Evolutionary conservation across 2,329 filamentous ascomycete species (phyloP).

Genomic region (Talaromyces sp.): DNA sequence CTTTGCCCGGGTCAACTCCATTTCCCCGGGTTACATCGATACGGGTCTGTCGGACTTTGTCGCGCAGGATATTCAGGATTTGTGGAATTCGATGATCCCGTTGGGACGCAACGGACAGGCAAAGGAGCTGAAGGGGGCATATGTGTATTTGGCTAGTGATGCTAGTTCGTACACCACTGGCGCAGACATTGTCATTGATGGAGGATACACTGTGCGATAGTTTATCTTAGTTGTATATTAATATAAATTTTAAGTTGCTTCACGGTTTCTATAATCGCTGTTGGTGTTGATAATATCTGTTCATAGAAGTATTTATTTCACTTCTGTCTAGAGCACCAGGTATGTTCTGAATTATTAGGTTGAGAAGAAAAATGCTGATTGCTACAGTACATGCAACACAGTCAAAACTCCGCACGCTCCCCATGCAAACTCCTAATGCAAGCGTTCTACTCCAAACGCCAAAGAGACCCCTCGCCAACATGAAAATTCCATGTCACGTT

Average conservation of each 20-base stretch:
- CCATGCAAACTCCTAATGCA: neutral
- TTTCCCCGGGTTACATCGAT: slow-evolving; percentile 65
- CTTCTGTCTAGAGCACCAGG: neutral
- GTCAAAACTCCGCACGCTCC: neutral
- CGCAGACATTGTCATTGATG: slow-evolving; percentile 44
- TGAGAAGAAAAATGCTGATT: neutral
- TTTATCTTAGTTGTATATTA: neutral
- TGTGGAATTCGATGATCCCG: slow-evolving; percentile 58
- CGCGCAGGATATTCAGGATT: slow-evolving; percentile 50
- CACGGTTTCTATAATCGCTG: too few relatives aligned
- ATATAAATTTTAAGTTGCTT: neutral
- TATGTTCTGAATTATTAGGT: neutral
- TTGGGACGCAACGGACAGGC: slow-evolving; percentile 58
- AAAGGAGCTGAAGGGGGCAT: slow-evolving; percentile 60
- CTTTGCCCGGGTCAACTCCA: slow-evolving; percentile 64
- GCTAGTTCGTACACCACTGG: slow-evolving; percentile 48
- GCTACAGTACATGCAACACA: neutral
- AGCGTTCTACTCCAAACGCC: neutral
- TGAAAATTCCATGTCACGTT: neutral
- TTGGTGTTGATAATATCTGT: too few relatives aligned
- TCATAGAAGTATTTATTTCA: too few relatives aligned
- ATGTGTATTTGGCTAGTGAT: slow-evolving; percentile 46
- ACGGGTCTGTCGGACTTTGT: slow-evolving; percentile 64
- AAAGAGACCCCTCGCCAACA: neutral
- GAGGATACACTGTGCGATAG: slow-evolving; percentile 44